phyloP scores from a whole-genome alignment of 371 early-diverging fungal species.

The Mortierella sp. region DNA sequence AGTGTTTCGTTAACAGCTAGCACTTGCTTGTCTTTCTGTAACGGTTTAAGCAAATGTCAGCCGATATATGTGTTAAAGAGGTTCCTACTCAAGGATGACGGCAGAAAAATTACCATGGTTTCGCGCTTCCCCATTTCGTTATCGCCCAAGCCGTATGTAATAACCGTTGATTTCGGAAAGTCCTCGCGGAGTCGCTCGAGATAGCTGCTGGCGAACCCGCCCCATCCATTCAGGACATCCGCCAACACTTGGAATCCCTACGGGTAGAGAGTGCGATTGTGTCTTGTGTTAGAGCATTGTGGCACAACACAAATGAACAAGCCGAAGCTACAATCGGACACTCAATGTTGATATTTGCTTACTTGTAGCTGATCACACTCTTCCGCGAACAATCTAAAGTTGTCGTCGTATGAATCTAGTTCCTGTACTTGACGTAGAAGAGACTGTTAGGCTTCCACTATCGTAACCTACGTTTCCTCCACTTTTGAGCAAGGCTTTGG shows the following conservation, averaged over 20 bases:
- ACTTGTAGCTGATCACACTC: constrained; percentile 86
- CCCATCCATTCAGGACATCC: constrained; percentile 80
- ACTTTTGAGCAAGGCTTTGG: neutral
- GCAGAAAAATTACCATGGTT: constrained; percentile 56
- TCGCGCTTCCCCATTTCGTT: constrained; percentile 19
- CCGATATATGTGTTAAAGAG: no score
- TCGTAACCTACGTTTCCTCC: neutral
- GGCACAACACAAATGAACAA: neutral
- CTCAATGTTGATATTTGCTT: neutral
- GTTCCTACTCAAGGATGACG: no score
- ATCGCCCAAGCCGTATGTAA: constrained; percentile 70
- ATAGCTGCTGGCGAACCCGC: constrained; percentile 74
- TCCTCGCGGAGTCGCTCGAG: constrained; percentile 80
- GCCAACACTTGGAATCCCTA: constrained; percentile 85
- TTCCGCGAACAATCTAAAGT: constrained; percentile 82
- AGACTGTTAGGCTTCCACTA: neutral
- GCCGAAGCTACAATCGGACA: neutral
- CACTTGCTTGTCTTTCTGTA: constrained; percentile 56
- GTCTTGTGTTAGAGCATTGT: neutral
- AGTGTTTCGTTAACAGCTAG: constrained; percentile 61
- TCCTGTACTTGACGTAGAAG: constrained; percentile 38
- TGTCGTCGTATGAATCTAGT: constrained; percentile 76
- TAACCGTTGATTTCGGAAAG: constrained; percentile 75
- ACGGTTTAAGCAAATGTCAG: no score
- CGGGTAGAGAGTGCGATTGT: neutral